phyloP scores from a whole-genome alignment of 495 filamentous ascomycete species.

The Penicillium chermesinum region DNA sequence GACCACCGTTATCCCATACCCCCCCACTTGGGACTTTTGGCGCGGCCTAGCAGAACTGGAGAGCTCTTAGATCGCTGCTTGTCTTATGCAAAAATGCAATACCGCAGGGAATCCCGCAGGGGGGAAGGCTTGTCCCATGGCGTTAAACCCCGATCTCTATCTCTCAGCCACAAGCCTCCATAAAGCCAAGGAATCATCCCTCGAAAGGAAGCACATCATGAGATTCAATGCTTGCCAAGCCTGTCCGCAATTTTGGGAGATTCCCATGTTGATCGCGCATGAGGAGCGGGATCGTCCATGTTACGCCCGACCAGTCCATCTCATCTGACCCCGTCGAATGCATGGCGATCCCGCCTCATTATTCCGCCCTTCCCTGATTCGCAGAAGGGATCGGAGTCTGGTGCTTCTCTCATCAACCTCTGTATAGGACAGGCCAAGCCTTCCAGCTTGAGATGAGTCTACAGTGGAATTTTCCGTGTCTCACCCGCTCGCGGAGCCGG shows the following conservation, averaged over 20 bases:
- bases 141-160: no score
- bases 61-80: conserved; percentile 12
- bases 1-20: conserved; percentile 18
- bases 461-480: background rate
- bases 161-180: background rate
- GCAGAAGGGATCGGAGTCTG: background rate
- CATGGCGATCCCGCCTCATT: background rate
- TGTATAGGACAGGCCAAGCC: background rate
- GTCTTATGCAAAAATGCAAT: background rate
- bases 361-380: background rate
- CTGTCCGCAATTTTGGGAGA: background rate
- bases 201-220: no score
- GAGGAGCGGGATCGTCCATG: background rate
- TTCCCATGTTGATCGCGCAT: background rate
- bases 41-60: background rate
- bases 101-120: background rate
- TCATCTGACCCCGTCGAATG: background rate
- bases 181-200: no score
- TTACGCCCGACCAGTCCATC: background rate
- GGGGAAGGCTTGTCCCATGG: no score
- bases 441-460: background rate
- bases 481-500: background rate
- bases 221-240: no score
- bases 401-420: background rate
- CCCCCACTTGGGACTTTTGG: no score